phyloP scores from a whole-genome alignment of 371 early-diverging fungal species.

The Circinella umbellata region DNA sequence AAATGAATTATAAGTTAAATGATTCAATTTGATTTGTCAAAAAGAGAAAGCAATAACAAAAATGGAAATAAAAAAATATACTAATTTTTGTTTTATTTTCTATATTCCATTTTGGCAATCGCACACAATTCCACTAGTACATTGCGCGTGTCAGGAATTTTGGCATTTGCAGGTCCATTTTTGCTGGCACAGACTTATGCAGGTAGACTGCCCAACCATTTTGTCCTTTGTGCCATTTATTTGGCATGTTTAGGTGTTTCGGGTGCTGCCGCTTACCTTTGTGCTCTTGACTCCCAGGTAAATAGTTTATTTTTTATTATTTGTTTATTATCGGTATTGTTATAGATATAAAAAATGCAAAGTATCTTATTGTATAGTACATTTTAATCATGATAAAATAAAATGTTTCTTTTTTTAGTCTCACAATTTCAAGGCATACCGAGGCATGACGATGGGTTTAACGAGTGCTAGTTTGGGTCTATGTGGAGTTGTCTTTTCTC shows the following conservation, averaged over 20 bases:
- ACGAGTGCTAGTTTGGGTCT: constrained; percentile 46
- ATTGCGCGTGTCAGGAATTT: constrained; percentile 34
- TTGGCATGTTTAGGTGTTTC: constrained; percentile 35
- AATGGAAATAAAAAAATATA: background rate
- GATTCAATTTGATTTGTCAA: too few species aligned
- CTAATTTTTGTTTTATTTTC: background rate
- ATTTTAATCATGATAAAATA: background rate
- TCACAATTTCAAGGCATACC: constrained; percentile 46
- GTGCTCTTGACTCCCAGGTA: constrained; percentile 54
- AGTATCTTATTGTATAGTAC: too few species aligned
- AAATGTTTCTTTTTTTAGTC: constrained; percentile 17
- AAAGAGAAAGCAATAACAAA: too few species aligned
- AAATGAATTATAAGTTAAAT: too few species aligned
- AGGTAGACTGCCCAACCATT: constrained; percentile 35
- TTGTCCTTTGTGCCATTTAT: constrained; percentile 41
- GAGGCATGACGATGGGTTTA: constrained; percentile 49
- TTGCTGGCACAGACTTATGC: constrained; percentile 48
- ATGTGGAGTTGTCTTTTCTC: constrained; percentile 51
- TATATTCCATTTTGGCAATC: background rate
- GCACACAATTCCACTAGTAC: constrained; percentile 21
- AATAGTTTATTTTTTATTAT: background rate
- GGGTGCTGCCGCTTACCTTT: constrained; percentile 49
- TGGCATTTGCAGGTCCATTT: constrained; percentile 40
- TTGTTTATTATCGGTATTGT: too few species aligned
- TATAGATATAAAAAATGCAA: too few species aligned